Conservation (phyloP, 306 rosid genomes). For the Echinosophora koreensis region DNA sequence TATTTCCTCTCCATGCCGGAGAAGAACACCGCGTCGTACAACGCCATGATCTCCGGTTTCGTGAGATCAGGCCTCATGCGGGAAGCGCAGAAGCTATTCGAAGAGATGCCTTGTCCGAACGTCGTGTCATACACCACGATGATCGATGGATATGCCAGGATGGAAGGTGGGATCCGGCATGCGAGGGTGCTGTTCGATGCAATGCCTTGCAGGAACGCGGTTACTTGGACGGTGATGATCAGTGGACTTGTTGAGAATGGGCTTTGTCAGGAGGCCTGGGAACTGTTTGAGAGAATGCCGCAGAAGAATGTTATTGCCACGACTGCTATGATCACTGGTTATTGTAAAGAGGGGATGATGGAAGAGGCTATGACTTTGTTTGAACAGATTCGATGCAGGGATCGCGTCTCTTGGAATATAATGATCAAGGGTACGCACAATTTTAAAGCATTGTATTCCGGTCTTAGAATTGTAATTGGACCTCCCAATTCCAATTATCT, state of each 20-base stretch:
- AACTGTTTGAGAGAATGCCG: slow-evolving; percentile 60
- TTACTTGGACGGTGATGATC: slow-evolving; percentile 68
- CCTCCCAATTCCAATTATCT: too few relatives aligned
- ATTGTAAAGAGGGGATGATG: slow-evolving; percentile 59
- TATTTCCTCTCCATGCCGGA: slow-evolving; percentile 54
- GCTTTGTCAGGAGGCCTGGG: slow-evolving; percentile 58
- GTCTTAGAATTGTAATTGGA: too few relatives aligned
- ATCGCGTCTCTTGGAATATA: slow-evolving; percentile 63
- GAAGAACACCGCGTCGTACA: slow-evolving; percentile 58
- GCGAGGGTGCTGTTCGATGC: slow-evolving; percentile 62
- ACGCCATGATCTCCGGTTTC: slow-evolving; percentile 59
- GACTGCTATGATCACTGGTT: slow-evolving; percentile 66
- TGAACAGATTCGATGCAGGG: slow-evolving; percentile 52
- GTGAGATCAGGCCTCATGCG: slow-evolving; percentile 48
- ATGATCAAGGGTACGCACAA: slow-evolving; percentile 56
- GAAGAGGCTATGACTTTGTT: slow-evolving; percentile 59
- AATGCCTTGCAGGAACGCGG: slow-evolving; percentile 51
- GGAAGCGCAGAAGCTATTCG: slow-evolving; percentile 62
- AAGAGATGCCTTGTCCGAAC: slow-evolving; percentile 57
- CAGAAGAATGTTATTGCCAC: slow-evolving; percentile 51
- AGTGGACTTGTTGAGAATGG: slow-evolving; percentile 61
- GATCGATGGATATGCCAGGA: slow-evolving; percentile 58
- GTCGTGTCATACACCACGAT: slow-evolving; percentile 61
- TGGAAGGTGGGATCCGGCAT: slow-evolving; percentile 48
- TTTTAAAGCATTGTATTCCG: not conserved